A percentile compares a stretch with the other conserved stretches of the same genome.
Conservation (phyloP, 2,329 filamentous ascomycete species). For the Pseudogymnoascus sp. region DNA sequence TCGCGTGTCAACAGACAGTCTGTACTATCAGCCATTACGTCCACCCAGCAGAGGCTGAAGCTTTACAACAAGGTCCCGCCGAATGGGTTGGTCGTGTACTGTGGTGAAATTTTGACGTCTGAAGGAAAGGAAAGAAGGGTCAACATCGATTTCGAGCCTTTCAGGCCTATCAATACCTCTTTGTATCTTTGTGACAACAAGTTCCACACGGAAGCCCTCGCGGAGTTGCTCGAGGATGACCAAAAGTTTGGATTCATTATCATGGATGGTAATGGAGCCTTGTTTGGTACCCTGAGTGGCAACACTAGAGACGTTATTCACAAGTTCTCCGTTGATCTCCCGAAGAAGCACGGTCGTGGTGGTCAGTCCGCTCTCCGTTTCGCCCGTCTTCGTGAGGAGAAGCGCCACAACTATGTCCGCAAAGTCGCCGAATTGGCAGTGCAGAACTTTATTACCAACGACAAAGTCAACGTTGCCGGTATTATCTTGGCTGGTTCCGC, state of each 20-base stretch:
- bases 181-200: conserved; percentile 99
- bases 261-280: conserved; percentile 98
- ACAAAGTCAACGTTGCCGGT: conserved; percentile 97
- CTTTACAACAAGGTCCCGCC: conserved; percentile 98
- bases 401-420: conserved; percentile 99
- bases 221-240: conserved; percentile 94
- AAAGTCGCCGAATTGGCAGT: conserved; percentile 97
- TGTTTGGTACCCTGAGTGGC: conserved; percentile 93
- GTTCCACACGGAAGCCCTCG: conserved; percentile 95
- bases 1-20: conserved; percentile 98
- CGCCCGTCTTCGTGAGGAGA: conserved; percentile 97
- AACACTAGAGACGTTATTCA: conserved; percentile 96
- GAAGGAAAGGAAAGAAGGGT: conserved; percentile 99
- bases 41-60: conserved; percentile 97
- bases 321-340: conserved; percentile 97
- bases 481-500: conserved; percentile 93
- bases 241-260: conserved; percentile 99
- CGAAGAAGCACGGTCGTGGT: conserved; percentile 99
- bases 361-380: conserved; percentile 99
- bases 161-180: conserved; percentile 99
- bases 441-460: conserved; percentile 96
- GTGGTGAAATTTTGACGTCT: conserved; percentile 98
- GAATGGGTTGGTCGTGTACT: conserved; percentile 97
- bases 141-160: conserved; percentile 99
- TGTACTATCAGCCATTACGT: conserved; percentile 95